Evolutionary conservation across 2,329 filamentous ascomycete genomes (phyloP).

Genomic region (Niveomyces coronatus): DNA sequence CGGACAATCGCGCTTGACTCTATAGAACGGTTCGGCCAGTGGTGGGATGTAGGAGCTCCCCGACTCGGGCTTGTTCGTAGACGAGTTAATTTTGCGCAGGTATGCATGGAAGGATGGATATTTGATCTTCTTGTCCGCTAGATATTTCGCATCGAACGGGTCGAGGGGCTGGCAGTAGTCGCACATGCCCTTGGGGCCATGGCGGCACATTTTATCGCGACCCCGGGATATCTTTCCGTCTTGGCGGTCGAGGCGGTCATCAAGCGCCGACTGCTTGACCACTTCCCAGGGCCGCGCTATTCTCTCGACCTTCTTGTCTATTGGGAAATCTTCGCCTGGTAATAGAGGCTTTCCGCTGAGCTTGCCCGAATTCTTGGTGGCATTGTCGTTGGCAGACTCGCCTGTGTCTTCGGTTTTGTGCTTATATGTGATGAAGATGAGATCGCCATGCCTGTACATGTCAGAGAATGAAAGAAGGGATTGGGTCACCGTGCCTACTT

Average conservation of each 20-base stretch:
- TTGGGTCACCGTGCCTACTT: constrained; percentile 30
- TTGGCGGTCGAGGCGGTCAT: constrained; percentile 75
- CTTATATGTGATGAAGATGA: constrained; percentile 78
- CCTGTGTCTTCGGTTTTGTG: constrained; percentile 36
- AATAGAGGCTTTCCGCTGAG: constrained; percentile 71
- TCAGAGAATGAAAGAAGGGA: constrained; percentile 17
- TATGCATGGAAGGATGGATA: constrained; percentile 94
- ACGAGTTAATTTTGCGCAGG: constrained; percentile 86
- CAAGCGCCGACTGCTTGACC: constrained; percentile 76
- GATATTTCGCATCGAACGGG: constrained; percentile 80
- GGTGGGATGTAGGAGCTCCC: constrained; percentile 95
- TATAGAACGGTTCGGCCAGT: constrained; percentile 82
- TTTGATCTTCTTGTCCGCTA: constrained; percentile 96
- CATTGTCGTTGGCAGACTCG: constrained; percentile 27
- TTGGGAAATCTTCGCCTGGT: constrained; percentile 55
- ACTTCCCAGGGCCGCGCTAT: constrained; percentile 61
- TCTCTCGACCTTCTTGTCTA: constrained; percentile 57
- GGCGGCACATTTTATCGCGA: constrained; percentile 85
- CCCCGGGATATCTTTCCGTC: constrained; percentile 80
- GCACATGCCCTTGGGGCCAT: constrained; percentile 96
- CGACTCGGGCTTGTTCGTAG: constrained; percentile 91
- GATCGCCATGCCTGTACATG: constrained; percentile 65
- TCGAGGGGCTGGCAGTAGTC: constrained; percentile 98
- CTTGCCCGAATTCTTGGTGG: constrained; percentile 45
- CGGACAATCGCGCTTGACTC: constrained; percentile 80